These are phyloP conservation scores for Elongisporangium anandrum DNA, from an alignment of 352 stramenopile species.

Conservation along the genomic window DNA sequence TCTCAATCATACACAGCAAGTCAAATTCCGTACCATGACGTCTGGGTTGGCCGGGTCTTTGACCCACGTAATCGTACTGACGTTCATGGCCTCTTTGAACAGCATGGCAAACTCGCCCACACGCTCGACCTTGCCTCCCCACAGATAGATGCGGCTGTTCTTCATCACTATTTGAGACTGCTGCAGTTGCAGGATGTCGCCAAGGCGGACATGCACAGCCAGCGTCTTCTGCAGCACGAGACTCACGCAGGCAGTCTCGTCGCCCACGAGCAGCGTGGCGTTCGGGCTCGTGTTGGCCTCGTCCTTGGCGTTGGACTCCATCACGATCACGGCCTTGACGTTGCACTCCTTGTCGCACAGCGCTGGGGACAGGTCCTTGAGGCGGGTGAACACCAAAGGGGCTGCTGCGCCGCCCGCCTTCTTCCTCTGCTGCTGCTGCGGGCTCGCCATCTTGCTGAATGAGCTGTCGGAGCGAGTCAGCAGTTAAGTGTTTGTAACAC, in stretches of 20 bases:
- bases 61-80: slow-evolving; percentile 81
- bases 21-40: slow-evolving; percentile 30
- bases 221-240: slow-evolving; percentile 73
- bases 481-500: not conserved
- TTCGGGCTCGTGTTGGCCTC: slow-evolving; percentile 69
- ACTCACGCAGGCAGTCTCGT: slow-evolving; percentile 77
- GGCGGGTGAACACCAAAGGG: slow-evolving; percentile 34
- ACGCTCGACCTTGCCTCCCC: slow-evolving; percentile 76
- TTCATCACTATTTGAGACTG: slow-evolving; percentile 76
- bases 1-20: slow-evolving; percentile 3
- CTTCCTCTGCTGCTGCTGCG: slow-evolving; percentile 2
- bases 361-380: slow-evolving; percentile 70
- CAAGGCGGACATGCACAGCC: slow-evolving; percentile 60
- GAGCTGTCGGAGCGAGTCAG: not conserved
- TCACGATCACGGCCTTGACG: slow-evolving; percentile 66
- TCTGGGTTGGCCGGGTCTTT: slow-evolving; percentile 77
- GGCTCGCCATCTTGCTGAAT: slow-evolving; percentile 4
- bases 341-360: slow-evolving; percentile 60
- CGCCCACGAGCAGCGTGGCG: slow-evolving; percentile 76
- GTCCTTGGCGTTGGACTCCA: slow-evolving; percentile 83
- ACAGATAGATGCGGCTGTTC: slow-evolving; percentile 73
- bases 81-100: slow-evolving; percentile 81
- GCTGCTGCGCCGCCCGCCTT: not conserved
- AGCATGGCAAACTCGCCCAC: slow-evolving; percentile 83
- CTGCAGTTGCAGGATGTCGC: slow-evolving; percentile 69